A percentile compares a stretch with the other conserved stretches of the same genome.
Evolutionary conservation across 805 yeast genomes (phyloP).

Genomic region (Deakozyma indianensis): DNA sequence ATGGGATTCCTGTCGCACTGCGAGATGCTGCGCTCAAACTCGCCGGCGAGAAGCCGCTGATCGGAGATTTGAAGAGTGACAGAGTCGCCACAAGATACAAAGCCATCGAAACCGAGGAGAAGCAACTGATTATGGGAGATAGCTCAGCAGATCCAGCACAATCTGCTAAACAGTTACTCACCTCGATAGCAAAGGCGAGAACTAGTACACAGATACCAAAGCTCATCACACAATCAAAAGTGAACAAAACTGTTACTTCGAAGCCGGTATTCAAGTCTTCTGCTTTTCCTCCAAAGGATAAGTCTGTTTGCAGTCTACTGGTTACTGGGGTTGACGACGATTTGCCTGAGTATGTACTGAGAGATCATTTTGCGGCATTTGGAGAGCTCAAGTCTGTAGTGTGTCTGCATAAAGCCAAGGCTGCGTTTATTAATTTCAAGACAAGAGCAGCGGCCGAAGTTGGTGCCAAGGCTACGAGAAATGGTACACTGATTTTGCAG

Average conservation of each 20-base stretch:
- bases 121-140: constrained; percentile 9
- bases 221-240: neutral
- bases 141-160: constrained; percentile 15
- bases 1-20: constrained; percentile 63
- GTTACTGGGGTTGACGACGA: constrained; percentile 60
- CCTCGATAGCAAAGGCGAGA: constrained; percentile 26
- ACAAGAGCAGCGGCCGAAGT: constrained; percentile 39
- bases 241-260: constrained; percentile 18
- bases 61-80: constrained; percentile 31
- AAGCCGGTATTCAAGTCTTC: constrained; percentile 51
- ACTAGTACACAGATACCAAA: constrained; percentile 23
- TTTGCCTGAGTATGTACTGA: constrained; percentile 47
- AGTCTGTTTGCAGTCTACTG: constrained; percentile 43
- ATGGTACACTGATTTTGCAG: constrained; percentile 15
- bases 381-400: constrained; percentile 36
- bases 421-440: constrained; percentile 49
- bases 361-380: constrained; percentile 32
- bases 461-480: constrained; percentile 8
- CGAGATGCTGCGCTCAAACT: constrained; percentile 70
- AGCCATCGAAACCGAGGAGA: constrained; percentile 33
- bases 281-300: constrained; percentile 25
- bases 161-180: constrained; percentile 38
- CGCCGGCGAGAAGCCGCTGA: constrained; percentile 35
- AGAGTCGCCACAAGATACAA: constrained; percentile 40
- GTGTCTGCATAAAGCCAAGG: constrained; percentile 41